Conservation (phyloP, 257 asterid genomes). For the Orobanche coerulescens region DNA sequence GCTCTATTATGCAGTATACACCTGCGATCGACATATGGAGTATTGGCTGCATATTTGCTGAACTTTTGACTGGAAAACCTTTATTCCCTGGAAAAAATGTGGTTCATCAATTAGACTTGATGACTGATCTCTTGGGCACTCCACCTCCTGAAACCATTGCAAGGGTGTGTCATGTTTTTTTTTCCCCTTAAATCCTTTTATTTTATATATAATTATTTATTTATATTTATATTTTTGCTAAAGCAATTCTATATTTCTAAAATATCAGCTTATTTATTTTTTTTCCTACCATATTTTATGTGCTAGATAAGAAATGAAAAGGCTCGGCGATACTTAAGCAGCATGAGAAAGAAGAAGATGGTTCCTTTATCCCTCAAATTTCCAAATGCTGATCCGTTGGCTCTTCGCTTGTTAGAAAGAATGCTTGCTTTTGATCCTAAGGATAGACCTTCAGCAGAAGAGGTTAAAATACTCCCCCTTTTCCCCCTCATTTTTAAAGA, state of each 20-base stretch:
- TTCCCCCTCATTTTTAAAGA: not conserved
- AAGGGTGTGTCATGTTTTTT: conserved; percentile 43
- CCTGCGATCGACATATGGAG: conserved; percentile 99
- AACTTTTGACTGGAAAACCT: conserved; percentile 86
- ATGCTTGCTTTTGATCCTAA: conserved; percentile 98
- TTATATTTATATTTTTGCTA: not conserved
- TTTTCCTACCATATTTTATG: conserved; percentile 17
- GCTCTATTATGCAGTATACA: conserved; percentile 52
- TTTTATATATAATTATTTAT: no score
- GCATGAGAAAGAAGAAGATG: conserved; percentile 86
- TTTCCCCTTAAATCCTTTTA: no score
- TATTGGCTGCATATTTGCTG: conserved; percentile 93
- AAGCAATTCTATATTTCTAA: not conserved
- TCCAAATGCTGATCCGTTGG: conserved; percentile 83
- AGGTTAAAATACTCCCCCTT: conserved; percentile 33
- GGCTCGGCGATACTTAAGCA: conserved; percentile 93
- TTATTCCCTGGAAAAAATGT: conserved; percentile 96
- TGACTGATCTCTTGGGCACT: conserved; percentile 87
- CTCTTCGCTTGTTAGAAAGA: conserved; percentile 75
- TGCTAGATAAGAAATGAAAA: conserved; percentile 91
- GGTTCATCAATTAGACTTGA: conserved; percentile 90
- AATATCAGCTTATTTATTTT: conserved; percentile 16
- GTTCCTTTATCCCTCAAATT: conserved; percentile 78
- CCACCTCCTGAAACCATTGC: conserved; percentile 91
- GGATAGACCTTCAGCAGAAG: conserved; percentile 91